Conservation (phyloP, 768 basidiomycete genomes). For the Amanita jacksonii region DNA sequence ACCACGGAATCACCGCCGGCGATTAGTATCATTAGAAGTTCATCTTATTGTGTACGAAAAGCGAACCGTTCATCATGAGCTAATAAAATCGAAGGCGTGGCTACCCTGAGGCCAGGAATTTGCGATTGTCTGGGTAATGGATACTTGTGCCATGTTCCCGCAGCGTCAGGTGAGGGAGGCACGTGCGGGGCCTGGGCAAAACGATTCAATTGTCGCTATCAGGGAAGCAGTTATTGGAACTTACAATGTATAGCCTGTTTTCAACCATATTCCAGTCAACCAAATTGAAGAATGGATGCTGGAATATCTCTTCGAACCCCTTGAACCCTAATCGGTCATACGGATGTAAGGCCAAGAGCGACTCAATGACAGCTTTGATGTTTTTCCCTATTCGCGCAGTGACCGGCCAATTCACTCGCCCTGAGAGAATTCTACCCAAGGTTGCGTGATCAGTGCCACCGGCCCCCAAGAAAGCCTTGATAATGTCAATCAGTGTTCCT, state of each 20-base stretch:
- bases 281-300: slow-evolving; percentile 35
- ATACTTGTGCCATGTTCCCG: slow-evolving; percentile 27
- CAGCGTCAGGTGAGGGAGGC: slow-evolving; percentile 16
- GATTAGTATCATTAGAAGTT: too few species aligned
- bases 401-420: slow-evolving; percentile 30
- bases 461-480: not conserved
- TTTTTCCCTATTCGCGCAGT: slow-evolving; percentile 25
- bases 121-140: slow-evolving; percentile 25
- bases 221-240: too few species aligned
- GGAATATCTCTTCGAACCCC: slow-evolving; percentile 20
- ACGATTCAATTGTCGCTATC: too few species aligned
- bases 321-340: slow-evolving; percentile 25
- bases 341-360: slow-evolving; percentile 29
- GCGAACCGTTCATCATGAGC: slow-evolving; percentile 29
- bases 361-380: slow-evolving; percentile 32
- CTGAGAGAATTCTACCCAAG: slow-evolving; percentile 17
- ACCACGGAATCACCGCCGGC: too few species aligned
- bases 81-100: slow-evolving; percentile 23
- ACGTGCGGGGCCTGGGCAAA: slow-evolving; percentile 32
- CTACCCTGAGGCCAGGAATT: slow-evolving; percentile 31
- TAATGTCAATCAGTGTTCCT: not conserved
- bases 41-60: too few species aligned
- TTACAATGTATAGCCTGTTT: slow-evolving; percentile 33
- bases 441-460: slow-evolving; percentile 6
- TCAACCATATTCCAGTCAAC: slow-evolving; percentile 41